These are phyloP conservation scores for Bretziella fagacearum DNA, from an alignment of 2,329 filamentous ascomycete genomes.

Conservation along the genomic window DNA sequence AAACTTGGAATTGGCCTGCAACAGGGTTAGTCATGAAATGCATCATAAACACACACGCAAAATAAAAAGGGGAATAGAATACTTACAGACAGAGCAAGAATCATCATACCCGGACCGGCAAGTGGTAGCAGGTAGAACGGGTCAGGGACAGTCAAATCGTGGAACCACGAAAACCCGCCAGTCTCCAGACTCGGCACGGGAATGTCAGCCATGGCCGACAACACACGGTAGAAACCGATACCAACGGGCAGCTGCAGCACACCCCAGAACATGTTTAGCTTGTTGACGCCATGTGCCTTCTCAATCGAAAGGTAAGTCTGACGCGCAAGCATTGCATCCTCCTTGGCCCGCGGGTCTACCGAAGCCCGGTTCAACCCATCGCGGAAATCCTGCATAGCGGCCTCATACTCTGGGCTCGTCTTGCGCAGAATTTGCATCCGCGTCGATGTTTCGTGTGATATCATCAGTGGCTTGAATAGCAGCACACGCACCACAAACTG, in stretches of 20 bases:
- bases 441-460: constrained; percentile 43
- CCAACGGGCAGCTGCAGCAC: constrained; percentile 45
- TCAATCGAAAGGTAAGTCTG: constrained; percentile 14
- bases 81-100: constrained; percentile 36
- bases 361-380: constrained; percentile 26
- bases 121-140: constrained; percentile 62
- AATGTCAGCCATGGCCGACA: constrained; percentile 55
- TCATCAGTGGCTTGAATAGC: constrained; percentile 49
- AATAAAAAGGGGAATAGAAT: background rate
- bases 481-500: constrained; percentile 46
- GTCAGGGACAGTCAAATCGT: constrained; percentile 58
- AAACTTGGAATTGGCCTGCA: constrained; percentile 24
- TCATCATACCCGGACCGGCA: constrained; percentile 38
- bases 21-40: constrained; percentile 14
- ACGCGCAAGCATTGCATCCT: constrained; percentile 20
- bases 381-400: constrained; percentile 24
- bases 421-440: constrained; percentile 40
- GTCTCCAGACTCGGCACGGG: constrained; percentile 64
- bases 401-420: constrained; percentile 34
- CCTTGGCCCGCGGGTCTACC: constrained; percentile 8
- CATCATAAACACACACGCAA: too few species aligned
- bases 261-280: constrained; percentile 23
- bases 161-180: constrained; percentile 62
- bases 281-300: constrained; percentile 23
- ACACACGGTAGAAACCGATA: constrained; percentile 63